A percentile compares a stretch with the other conserved stretches of the same genome.
These are phyloP conservation scores for Hypholoma fasciculare DNA, from an alignment of 768 basidiomycete species.

Conservation along the genomic window DNA sequence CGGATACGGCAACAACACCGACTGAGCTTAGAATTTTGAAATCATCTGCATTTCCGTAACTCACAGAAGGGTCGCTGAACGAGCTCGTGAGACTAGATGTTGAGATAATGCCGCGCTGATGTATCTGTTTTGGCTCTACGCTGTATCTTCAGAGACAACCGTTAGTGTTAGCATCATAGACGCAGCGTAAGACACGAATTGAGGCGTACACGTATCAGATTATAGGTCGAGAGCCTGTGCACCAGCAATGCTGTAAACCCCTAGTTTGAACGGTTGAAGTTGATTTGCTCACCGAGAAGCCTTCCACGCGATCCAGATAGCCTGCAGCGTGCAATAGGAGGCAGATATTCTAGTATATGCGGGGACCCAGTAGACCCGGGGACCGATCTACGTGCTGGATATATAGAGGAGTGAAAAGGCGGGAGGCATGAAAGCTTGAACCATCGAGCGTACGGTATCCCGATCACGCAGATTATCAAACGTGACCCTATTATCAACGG, in stretches of 20 bases:
- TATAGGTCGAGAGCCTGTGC: background rate
- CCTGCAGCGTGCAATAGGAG: background rate
- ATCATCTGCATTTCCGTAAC: background rate
- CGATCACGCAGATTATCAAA: no score
- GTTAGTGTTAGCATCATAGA: no score
- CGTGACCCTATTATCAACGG: no score
- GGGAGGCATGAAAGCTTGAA: background rate
- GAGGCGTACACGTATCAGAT: background rate
- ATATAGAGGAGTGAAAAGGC: background rate
- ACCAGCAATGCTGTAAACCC: background rate
- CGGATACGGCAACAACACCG: background rate
- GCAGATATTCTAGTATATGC: background rate
- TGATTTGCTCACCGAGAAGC: background rate
- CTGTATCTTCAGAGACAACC: no score
- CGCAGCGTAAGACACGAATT: no score
- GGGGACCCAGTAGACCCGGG: background rate
- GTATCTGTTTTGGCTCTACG: no score
- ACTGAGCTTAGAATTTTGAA: background rate
- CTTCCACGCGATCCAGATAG: background rate
- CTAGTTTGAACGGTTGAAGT: background rate
- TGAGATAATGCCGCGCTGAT: no score
- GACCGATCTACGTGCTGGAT: background rate
- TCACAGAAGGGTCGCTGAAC: background rate
- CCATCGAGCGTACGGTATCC: no score
- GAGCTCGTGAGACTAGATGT: background rate